Percentiles rank a stretch among this genome's conserved stretches.
Conservation (phyloP, 371 early-diverging fungal genomes). For the Syncephalastrum sp. region DNA sequence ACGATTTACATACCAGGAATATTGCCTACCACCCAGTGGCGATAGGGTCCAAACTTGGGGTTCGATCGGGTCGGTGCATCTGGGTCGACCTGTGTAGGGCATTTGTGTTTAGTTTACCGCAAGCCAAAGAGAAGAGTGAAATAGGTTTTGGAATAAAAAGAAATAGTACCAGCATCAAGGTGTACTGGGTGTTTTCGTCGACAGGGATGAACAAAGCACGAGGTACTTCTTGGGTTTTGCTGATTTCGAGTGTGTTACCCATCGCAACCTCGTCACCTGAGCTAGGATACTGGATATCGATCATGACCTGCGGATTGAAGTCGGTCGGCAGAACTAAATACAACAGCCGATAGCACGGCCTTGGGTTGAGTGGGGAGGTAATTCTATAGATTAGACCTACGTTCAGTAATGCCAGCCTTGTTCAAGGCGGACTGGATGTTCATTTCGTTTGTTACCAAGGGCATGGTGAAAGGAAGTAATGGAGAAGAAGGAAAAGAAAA, state of each 20-base stretch:
- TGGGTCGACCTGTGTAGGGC: slow-evolving; percentile 49
- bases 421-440: slow-evolving; percentile 41
- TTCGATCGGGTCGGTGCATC: slow-evolving; percentile 62
- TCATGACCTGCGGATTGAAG: slow-evolving; percentile 36
- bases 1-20: slow-evolving; percentile 36
- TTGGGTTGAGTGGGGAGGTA: background rate
- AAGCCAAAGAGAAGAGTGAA: too few relatives aligned
- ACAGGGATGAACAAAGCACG: slow-evolving; percentile 38
- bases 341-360: background rate
- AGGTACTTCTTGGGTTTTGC: slow-evolving; percentile 37
- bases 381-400: slow-evolving; percentile 14
- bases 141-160: background rate
- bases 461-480: slow-evolving; percentile 28
- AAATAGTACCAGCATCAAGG: slow-evolving; percentile 50
- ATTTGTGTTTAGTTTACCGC: background rate
- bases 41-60: slow-evolving; percentile 52
- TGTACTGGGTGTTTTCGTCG: slow-evolving; percentile 46
- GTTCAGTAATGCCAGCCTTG: slow-evolving; percentile 41
- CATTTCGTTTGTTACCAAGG: slow-evolving; percentile 47
- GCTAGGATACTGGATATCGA: slow-evolving; percentile 38
- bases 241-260: slow-evolving; percentile 45
- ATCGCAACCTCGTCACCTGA: slow-evolving; percentile 43
- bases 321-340: slow-evolving; percentile 25
- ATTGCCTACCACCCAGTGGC: slow-evolving; percentile 66
- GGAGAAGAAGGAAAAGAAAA: slow-evolving; percentile 1